Evolutionary conservation across 2,329 filamentous ascomycete genomes (phyloP).

Genomic region (Epichloe amarillans): DNA sequence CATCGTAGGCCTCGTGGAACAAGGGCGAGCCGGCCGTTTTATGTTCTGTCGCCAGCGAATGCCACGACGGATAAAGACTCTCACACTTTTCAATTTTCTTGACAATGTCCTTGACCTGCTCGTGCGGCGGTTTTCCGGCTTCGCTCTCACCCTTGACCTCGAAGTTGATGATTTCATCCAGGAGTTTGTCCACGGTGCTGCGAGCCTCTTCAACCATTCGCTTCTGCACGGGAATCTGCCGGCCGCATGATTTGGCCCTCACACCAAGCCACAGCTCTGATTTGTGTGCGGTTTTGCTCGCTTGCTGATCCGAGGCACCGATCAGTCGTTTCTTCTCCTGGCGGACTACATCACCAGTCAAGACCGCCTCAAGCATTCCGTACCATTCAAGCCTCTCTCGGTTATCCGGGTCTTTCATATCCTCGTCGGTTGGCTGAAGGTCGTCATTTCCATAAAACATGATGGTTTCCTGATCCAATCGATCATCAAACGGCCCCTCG

Average conservation of each 20-base stretch:
- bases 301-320: conserved; percentile 51
- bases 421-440: conserved; percentile 76
- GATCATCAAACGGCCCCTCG: conserved; percentile 71
- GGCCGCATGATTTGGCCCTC: conserved; percentile 68
- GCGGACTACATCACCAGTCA: conserved; percentile 92
- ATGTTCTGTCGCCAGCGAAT: conserved; percentile 60
- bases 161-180: conserved; percentile 87
- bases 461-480: conserved; percentile 82
- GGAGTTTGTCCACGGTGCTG: conserved; percentile 53
- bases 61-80: conserved; percentile 68
- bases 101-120: conserved; percentile 84
- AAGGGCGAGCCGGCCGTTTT: conserved; percentile 61
- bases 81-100: conserved; percentile 84
- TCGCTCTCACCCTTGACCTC: conserved; percentile 89
- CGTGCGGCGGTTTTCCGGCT: conserved; percentile 71
- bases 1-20: conserved; percentile 73
- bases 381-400: conserved; percentile 94
- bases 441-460: conserved; percentile 89
- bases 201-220: conserved; percentile 81
- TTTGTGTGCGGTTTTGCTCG: conserved; percentile 53
- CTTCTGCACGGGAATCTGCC: conserved; percentile 71
- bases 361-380: conserved; percentile 87
- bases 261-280: conserved; percentile 81
- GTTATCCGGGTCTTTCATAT: conserved; percentile 76
- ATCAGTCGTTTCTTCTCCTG: conserved; percentile 96